phyloP scores from a whole-genome alignment of 2,329 filamentous ascomycete species.

The Curvularia sp. region DNA sequence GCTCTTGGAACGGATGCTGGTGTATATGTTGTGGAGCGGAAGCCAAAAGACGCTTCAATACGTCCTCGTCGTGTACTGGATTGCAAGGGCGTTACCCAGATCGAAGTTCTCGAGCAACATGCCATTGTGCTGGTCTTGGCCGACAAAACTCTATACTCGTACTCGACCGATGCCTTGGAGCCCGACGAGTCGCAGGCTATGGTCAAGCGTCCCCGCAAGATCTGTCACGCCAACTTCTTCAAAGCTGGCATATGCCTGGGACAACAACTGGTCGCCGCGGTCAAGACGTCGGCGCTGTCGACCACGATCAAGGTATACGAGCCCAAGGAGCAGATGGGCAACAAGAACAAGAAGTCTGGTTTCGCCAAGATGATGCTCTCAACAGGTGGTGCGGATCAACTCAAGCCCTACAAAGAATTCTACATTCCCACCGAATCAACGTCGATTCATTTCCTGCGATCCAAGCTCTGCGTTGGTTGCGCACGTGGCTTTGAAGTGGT shows the following conservation, averaged over 20 bases:
- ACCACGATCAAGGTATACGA: slow-evolving; percentile 99
- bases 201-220: slow-evolving; percentile 90
- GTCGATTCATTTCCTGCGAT: slow-evolving; percentile 96
- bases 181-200: slow-evolving; percentile 76
- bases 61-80: slow-evolving; percentile 86
- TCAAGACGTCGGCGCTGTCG: slow-evolving; percentile 90
- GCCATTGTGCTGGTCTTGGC: slow-evolving; percentile 88
- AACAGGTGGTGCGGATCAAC: slow-evolving; percentile 81
- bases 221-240: slow-evolving; percentile 98
- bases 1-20: slow-evolving; percentile 94
- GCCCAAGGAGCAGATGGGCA: slow-evolving; percentile 91
- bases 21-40: slow-evolving; percentile 90
- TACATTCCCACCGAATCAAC: slow-evolving; percentile 99
- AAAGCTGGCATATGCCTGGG: slow-evolving; percentile 95
- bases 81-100: slow-evolving; percentile 85
- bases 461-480: slow-evolving; percentile 95
- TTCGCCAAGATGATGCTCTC: slow-evolving; percentile 98
- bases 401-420: slow-evolving; percentile 86
- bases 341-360: slow-evolving; percentile 94
- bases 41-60: slow-evolving; percentile 76
- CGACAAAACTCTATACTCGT: slow-evolving; percentile 92
- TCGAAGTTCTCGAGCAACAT: slow-evolving; percentile 96
- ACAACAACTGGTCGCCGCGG: slow-evolving; percentile 92
- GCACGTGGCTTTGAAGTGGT: slow-evolving; percentile 97
- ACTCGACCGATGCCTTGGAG: slow-evolving; percentile 85